These are phyloP conservation scores for Periconia sp. DNA, from an alignment of 2,329 filamentous ascomycete species.

Conservation along the genomic window DNA sequence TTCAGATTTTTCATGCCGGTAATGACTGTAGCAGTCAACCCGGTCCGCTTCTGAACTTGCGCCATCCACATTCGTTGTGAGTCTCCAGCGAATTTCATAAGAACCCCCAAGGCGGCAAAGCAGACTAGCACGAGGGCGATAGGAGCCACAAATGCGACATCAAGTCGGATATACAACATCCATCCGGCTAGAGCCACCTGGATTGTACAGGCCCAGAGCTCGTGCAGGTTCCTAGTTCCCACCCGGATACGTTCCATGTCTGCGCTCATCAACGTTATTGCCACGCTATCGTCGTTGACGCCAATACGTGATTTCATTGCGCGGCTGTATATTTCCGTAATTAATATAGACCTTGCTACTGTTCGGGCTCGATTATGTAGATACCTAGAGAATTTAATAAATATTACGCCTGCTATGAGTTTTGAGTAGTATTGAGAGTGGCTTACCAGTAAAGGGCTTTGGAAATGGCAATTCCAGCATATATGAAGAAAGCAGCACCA, in stretches of 20 bases:
- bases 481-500: constrained; percentile 14
- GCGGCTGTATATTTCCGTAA: constrained; percentile 12
- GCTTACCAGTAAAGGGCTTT: constrained; percentile 3
- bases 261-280: constrained; percentile 28
- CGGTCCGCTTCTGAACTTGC: constrained; percentile 28
- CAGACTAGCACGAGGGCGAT: constrained; percentile 21
- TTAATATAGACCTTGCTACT: constrained; percentile 10
- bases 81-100: constrained; percentile 25
- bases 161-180: constrained; percentile 22
- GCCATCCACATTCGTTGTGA: constrained; percentile 28
- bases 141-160: constrained; percentile 22
- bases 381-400: constrained; percentile 5
- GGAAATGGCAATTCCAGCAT: constrained; percentile 7
- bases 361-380: constrained; percentile 10
- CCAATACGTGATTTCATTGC: constrained; percentile 10
- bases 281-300: constrained; percentile 4
- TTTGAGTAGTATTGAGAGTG: neutral
- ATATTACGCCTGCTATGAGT: neutral
- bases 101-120: constrained; percentile 17
- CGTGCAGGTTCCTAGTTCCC: constrained; percentile 19
- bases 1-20: constrained; percentile 45
- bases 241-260: constrained; percentile 23
- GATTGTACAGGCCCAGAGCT: constrained; percentile 19
- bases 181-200: constrained; percentile 15
- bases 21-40: constrained; percentile 31